These are phyloP conservation scores for Aspergillus niger DNA, from an alignment of 2,329 filamentous ascomycete species.

Conservation along the genomic window DNA sequence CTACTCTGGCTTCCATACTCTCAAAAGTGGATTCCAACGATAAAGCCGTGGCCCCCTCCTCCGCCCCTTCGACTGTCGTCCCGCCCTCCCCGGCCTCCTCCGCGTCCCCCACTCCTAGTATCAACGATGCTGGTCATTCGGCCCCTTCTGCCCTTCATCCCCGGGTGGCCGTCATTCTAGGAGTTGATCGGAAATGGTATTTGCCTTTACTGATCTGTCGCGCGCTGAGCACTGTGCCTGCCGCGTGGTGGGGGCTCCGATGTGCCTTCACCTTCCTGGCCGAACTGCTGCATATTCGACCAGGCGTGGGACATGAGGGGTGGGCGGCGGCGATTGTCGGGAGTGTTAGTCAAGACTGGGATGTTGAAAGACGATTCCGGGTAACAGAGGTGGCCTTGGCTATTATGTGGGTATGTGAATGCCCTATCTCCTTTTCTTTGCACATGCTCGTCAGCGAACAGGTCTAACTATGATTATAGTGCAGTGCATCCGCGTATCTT, in stretches of 20 bases:
- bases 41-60: conserved; percentile 36
- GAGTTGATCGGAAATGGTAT: conserved; percentile 72
- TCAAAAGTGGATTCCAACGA: conserved; percentile 22
- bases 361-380: conserved; percentile 53
- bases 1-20: conserved; percentile 10
- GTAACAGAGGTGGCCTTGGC: conserved; percentile 71
- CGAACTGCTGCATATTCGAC: conserved; percentile 57
- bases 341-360: conserved; percentile 44
- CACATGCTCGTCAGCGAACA: background rate
- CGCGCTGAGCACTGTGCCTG: conserved; percentile 70
- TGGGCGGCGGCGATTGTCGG: conserved; percentile 42
- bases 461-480: conserved; percentile 51
- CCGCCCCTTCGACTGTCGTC: conserved; percentile 28
- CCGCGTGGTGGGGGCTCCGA: conserved; percentile 70
- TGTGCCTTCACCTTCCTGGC: conserved; percentile 69
- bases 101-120: conserved; percentile 29
- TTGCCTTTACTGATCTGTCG: conserved; percentile 71
- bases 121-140: conserved; percentile 33
- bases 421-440: conserved; percentile 29
- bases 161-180: conserved; percentile 75
- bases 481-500: conserved; percentile 73
- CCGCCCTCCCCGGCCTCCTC: conserved; percentile 35
- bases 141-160: conserved; percentile 61
- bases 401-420: conserved; percentile 68
- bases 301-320: conserved; percentile 46